Percentiles rank a stretch among this genome's conserved stretches.
phyloP scores from a whole-genome alignment of 345 rosid genomes.

The Firmiana major region DNA sequence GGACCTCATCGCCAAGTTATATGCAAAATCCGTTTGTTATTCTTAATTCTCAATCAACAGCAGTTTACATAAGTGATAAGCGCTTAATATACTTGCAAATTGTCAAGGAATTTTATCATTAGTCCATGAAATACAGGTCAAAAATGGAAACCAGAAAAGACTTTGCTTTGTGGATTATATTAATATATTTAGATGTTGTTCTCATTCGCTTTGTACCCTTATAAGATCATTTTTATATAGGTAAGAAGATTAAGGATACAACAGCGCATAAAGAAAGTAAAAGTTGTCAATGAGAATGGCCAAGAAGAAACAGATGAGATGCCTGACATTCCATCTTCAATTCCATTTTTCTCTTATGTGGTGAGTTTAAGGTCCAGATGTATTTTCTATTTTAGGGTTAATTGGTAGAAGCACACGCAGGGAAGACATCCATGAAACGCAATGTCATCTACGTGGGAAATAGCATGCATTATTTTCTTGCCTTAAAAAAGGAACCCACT shows the following conservation, averaged over 20 bases:
- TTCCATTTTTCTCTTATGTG: constrained; percentile 78
- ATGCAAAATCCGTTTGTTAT: not conserved
- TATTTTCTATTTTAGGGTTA: not conserved
- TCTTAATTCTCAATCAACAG: not conserved
- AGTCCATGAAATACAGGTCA: not conserved
- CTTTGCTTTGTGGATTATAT: not conserved
- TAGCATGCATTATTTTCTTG: not conserved
- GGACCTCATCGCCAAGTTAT: too few species aligned
- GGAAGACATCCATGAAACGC: not conserved
- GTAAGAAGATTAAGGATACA: constrained; percentile 85
- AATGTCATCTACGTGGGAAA: not conserved
- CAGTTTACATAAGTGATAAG: not conserved
- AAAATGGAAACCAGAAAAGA: not conserved
- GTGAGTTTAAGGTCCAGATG: constrained; percentile 31
- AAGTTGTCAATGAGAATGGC: constrained; percentile 27
- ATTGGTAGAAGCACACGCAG: not conserved
- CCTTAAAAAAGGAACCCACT: not conserved
- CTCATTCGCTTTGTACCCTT: not conserved
- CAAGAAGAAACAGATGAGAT: constrained; percentile 68
- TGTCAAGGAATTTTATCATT: not conserved
- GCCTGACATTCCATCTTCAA: constrained; percentile 91
- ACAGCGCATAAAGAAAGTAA: constrained; percentile 60
- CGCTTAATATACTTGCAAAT: not conserved
- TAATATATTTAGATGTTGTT: not conserved
- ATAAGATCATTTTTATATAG: constrained; percentile 19